Percentiles rank a stretch among this genome's conserved stretches.
Conservation (phyloP, 2,329 filamentous ascomycete genomes). For the Sphaerulina vaccinii region DNA sequence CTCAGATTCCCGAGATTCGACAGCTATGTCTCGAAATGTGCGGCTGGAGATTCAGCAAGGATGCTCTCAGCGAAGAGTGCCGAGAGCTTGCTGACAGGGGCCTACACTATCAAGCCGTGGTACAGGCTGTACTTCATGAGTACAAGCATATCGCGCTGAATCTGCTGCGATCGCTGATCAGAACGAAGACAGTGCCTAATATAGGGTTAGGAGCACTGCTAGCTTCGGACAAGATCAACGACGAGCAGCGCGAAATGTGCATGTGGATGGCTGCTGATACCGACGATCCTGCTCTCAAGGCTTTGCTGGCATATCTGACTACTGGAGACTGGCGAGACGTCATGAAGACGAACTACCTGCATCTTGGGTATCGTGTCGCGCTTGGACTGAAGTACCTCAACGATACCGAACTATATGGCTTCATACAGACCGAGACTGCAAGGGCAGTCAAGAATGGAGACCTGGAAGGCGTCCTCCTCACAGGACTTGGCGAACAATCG, state of each 20-base stretch:
- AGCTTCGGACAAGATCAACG: slow-evolving; percentile 51
- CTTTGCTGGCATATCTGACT: slow-evolving; percentile 74
- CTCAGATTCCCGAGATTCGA: slow-evolving; percentile 66
- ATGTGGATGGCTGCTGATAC: slow-evolving; percentile 63
- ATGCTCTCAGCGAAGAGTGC: slow-evolving; percentile 51
- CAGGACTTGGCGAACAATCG: slow-evolving; percentile 69
- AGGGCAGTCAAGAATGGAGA: slow-evolving; percentile 65
- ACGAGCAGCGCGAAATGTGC: slow-evolving; percentile 61
- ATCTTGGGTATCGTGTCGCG: slow-evolving; percentile 70
- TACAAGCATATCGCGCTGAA: slow-evolving; percentile 67
- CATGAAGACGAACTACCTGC: slow-evolving; percentile 69
- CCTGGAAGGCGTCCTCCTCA: slow-evolving; percentile 74
- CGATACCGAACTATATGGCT: slow-evolving; percentile 47
- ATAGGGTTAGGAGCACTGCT: slow-evolving; percentile 51
- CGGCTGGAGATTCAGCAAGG: slow-evolving; percentile 63
- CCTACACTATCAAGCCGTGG: slow-evolving; percentile 69
- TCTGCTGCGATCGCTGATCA: slow-evolving; percentile 66
- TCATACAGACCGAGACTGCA: slow-evolving; percentile 54
- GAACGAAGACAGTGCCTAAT: slow-evolving; percentile 63
- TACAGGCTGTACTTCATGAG: slow-evolving; percentile 72
- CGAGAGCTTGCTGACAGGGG: slow-evolving; percentile 53
- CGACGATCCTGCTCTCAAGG: slow-evolving; percentile 75
- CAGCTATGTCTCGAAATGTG: slow-evolving; percentile 75
- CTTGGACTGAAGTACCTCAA: slow-evolving; percentile 72
- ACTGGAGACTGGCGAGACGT: slow-evolving; percentile 75